phyloP scores from a whole-genome alignment of 2,329 filamentous ascomycete genomes.

The Tolypocladium pustulatum region DNA sequence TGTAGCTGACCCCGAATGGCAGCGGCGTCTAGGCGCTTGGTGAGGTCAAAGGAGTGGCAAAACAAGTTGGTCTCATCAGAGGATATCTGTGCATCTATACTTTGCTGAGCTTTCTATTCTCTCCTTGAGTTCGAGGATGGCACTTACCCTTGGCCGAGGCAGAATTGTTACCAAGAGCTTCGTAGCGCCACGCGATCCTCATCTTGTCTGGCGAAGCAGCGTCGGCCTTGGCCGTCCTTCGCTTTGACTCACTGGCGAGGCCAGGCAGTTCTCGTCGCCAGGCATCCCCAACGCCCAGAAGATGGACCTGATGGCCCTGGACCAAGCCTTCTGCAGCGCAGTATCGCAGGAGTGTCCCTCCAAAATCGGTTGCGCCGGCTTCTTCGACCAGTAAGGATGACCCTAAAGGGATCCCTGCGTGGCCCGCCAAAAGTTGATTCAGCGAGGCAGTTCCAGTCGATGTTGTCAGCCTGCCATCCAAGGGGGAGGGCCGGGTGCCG shows the following conservation, averaged over 20 bases:
- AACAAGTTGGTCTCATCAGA: slow-evolving; percentile 30
- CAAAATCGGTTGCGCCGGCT: slow-evolving; percentile 87
- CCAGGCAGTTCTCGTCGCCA: slow-evolving; percentile 84
- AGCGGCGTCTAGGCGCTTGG: slow-evolving; percentile 46
- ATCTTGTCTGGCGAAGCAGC: slow-evolving; percentile 57
- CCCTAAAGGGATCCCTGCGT: slow-evolving; percentile 75
- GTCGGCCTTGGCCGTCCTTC: slow-evolving; percentile 29
- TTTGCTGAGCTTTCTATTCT: not conserved
- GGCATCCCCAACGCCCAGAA: slow-evolving; percentile 66
- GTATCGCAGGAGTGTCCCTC: slow-evolving; percentile 71
- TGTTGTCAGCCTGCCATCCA: slow-evolving; percentile 78
- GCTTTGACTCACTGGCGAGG: slow-evolving; percentile 34
- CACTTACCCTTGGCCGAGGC: slow-evolving; percentile 3
- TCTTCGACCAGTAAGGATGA: slow-evolving; percentile 76
- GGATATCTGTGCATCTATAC: slow-evolving; percentile 6
- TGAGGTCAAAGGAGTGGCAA: slow-evolving; percentile 65
- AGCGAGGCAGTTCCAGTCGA: slow-evolving; percentile 85
- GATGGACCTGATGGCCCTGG: slow-evolving; percentile 81
- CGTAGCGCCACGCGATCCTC: slow-evolving; percentile 99
- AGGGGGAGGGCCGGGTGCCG: slow-evolving; percentile 69
- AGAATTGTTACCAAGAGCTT: slow-evolving; percentile 56
- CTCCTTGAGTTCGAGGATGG: not conserved
- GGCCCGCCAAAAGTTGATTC: slow-evolving; percentile 75
- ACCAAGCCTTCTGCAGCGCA: slow-evolving; percentile 89
- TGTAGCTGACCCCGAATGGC: slow-evolving; percentile 39